Conservation (phyloP, 768 basidiomycete species). For the Candolleomyces efflorescens region DNA sequence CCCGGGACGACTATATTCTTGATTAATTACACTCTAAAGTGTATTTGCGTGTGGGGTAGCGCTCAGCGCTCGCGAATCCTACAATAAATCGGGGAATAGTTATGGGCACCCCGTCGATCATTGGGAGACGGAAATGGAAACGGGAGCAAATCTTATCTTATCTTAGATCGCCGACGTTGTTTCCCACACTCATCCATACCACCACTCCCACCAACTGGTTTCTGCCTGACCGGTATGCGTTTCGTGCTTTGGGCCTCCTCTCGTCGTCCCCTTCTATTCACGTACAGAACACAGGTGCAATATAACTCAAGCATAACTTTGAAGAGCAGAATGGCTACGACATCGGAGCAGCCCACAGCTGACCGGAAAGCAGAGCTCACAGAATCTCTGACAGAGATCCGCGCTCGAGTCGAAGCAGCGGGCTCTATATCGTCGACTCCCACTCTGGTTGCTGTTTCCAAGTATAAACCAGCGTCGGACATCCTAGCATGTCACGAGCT, state of each 20-base stretch:
- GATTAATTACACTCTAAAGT: too few species aligned
- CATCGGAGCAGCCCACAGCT: slow-evolving; percentile 18
- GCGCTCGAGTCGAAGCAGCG: slow-evolving; percentile 36
- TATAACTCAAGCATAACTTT: background rate
- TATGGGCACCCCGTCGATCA: too few species aligned
- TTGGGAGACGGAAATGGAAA: too few species aligned
- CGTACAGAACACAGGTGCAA: background rate
- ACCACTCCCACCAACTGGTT: background rate
- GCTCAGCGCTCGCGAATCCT: background rate
- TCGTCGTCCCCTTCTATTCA: background rate
- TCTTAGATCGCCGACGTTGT: background rate
- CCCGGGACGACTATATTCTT: too few species aligned
- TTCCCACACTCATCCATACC: background rate
- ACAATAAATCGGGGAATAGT: background rate
- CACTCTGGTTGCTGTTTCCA: slow-evolving; percentile 83
- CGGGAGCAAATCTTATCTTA: background rate
- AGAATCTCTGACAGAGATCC: slow-evolving; percentile 50
- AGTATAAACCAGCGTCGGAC: slow-evolving; percentile 87
- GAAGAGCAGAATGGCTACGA: background rate
- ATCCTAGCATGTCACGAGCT: slow-evolving; percentile 76
- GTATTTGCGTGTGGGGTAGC: too few species aligned
- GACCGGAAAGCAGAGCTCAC: slow-evolving; percentile 50
- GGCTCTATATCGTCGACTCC: slow-evolving; percentile 27
- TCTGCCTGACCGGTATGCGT: background rate
- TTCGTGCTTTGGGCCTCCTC: background rate